These are phyloP conservation scores for Liriodendron chinense DNA, from an alignment of 164 flowering plant species.

Conservation along the genomic window DNA sequence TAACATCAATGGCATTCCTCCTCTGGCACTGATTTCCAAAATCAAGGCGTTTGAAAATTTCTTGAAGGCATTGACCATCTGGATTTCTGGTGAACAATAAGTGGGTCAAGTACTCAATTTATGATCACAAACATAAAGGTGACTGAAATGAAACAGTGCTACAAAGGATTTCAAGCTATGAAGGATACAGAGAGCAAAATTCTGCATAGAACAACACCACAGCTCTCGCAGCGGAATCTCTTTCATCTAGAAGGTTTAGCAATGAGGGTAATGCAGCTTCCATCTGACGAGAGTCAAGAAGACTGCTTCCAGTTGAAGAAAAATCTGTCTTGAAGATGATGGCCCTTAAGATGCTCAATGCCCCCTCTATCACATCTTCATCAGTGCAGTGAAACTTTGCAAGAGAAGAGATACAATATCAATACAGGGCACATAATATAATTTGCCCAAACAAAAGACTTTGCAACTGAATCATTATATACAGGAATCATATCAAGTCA, in stretches of 20 bases:
- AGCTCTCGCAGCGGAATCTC: slow-evolving; percentile 67
- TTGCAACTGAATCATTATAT: neutral
- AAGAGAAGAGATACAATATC: neutral
- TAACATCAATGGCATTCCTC: slow-evolving; percentile 69
- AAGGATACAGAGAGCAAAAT: slow-evolving; percentile 58
- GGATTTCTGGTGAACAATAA: slow-evolving; percentile 37
- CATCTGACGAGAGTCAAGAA: slow-evolving; percentile 30
- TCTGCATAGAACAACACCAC: slow-evolving; percentile 65
- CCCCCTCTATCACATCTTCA: slow-evolving; percentile 58
- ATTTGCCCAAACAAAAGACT: neutral
- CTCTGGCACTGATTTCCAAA: slow-evolving; percentile 40
- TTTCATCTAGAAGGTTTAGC: slow-evolving; percentile 71
- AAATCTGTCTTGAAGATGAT: slow-evolving; percentile 39
- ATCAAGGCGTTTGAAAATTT: slow-evolving; percentile 52
- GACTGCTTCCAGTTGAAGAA: slow-evolving; percentile 29
- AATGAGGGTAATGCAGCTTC: slow-evolving; percentile 47
- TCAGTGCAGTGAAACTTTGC: slow-evolving; percentile 60
- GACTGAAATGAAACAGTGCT: neutral
- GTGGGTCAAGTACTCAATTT: slow-evolving; percentile 13
- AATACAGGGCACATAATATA: neutral
- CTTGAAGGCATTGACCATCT: slow-evolving; percentile 45
- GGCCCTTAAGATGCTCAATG: slow-evolving; percentile 56
- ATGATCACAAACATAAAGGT: slow-evolving; percentile 1
- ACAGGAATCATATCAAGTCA: neutral
- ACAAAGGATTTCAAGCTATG: neutral